Base-by-base conservation (phyloP, 2,329 filamentous ascomycete species). In the Trichophyton verrucosum region DNA sequence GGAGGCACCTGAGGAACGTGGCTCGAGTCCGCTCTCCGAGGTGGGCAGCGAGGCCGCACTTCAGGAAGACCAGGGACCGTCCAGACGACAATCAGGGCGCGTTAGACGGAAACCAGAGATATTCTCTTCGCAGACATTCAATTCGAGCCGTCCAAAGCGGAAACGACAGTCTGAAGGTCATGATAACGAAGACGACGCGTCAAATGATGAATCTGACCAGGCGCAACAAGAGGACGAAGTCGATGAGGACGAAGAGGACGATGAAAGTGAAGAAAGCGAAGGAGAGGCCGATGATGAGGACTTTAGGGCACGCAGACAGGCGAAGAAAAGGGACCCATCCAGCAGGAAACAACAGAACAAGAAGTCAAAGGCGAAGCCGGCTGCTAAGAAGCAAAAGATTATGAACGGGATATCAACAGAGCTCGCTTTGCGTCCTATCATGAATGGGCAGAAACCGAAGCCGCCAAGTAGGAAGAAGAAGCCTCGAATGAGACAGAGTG, bases 311-410 rank as follows among this genome's bases (percentile, higher is more conserved):
- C 51, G 53, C 56, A 58, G 66, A 68, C 17, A 64, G 27, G 70
- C 74, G 4, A 72, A 75, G 22, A 67, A 65, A 40, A 69, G 73
- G 57, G 72, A 78, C 15, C 76, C 80, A 66, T 79, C 81, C 65
- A 79, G 80, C 68, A 58, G 78, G 20, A 74, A 74, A 62, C 78
- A 77, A 63, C 71, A 71, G 62, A 72, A 68, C 65, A 73, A 73
- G 58, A 72, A 71, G 38, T 68, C 71, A 60, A 73, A 68, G 65
- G 22, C 68, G 5, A 74, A 70, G 63, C 64, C 68, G 30, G 75
- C 77, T 17, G 70, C 77, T 27, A 83, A 82, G 72, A 82, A 84
- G 70, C 73, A 79, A 44, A 85, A 81, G 70, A 80, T 80, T 65
- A 77, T 78, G 58, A 77, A 79, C 62, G 76, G 72, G 17, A 64